Conservation (phyloP, 2,329 filamentous ascomycete species). For the Elsinoe fawcettii region DNA sequence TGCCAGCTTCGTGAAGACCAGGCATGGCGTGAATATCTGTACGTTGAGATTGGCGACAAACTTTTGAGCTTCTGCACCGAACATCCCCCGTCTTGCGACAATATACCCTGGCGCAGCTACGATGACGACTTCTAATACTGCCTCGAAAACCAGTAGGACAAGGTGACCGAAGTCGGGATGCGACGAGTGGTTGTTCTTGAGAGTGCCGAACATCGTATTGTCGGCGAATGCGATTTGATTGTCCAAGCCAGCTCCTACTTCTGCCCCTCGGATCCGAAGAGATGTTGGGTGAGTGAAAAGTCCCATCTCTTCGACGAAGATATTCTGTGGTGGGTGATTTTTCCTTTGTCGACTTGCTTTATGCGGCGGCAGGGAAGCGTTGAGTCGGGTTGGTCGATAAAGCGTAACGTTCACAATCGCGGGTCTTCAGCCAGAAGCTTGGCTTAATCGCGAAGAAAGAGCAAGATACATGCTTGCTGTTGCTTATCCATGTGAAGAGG, state of each 20-base stretch:
- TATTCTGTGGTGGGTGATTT: background rate
- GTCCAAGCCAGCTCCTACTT: background rate
- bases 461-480: background rate
- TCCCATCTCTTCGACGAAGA: conserved; percentile 26
- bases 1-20: conserved; percentile 95
- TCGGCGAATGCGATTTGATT: conserved; percentile 11
- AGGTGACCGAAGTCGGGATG: conserved; percentile 64
- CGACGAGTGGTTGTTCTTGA: conserved; percentile 27
- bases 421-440: background rate
- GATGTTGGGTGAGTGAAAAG: conserved; percentile 44
- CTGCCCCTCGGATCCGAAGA: conserved; percentile 30
- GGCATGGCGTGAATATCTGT: conserved; percentile 89
- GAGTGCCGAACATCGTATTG: background rate
- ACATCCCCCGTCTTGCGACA: conserved; percentile 80
- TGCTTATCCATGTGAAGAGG: background rate
- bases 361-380: conserved; percentile 5
- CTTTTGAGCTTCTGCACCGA: conserved; percentile 92
- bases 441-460: background rate
- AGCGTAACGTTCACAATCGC: background rate
- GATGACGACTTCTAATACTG: conserved; percentile 89
- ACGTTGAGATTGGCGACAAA: conserved; percentile 96
- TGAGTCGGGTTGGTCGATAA: background rate
- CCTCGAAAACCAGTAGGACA: conserved; percentile 81
- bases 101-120: conserved; percentile 93
- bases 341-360: conserved; percentile 2